Conservation (phyloP, 108 stramenopile genomes). For the Ochromonas danica region DNA sequence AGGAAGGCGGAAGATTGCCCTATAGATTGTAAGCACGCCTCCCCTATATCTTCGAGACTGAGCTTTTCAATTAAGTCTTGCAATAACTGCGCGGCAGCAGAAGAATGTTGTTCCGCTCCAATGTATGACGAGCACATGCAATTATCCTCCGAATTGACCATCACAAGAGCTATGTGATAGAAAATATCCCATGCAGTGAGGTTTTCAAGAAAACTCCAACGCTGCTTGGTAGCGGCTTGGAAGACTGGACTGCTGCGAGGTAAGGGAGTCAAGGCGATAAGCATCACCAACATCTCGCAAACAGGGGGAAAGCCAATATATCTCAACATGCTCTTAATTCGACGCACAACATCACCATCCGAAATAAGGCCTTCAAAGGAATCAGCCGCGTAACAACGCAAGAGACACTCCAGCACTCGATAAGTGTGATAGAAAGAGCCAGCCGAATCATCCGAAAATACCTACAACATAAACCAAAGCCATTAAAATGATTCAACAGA, state of each 20-base stretch:
- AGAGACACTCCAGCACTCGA: slow-evolving; percentile 23
- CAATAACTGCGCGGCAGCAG: slow-evolving; percentile 21
- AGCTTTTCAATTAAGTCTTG: slow-evolving; percentile 29
- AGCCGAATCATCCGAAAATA: slow-evolving; percentile 21
- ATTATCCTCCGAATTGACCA: not conserved
- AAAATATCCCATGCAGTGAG: not conserved
- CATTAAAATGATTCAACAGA: not conserved
- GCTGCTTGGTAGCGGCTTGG: not conserved
- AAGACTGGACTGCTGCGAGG: slow-evolving; percentile 12
- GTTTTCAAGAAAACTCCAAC: slow-evolving; percentile 26
- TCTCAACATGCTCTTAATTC: not conserved
- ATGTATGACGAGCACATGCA: not conserved
- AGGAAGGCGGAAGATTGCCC: not conserved
- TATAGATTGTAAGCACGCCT: not conserved
- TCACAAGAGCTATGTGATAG: not conserved
- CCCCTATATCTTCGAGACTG: slow-evolving; percentile 21
- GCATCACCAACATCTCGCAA: slow-evolving; percentile 27
- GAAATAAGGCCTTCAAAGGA: slow-evolving; percentile 21
- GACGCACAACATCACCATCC: not conserved
- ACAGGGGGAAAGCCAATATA: slow-evolving; percentile 36
- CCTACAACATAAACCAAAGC: not conserved
- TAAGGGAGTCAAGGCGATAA: slow-evolving; percentile 31
- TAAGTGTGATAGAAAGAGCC: slow-evolving; percentile 33
- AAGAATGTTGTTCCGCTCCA: slow-evolving; percentile 9
- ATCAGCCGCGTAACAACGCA: slow-evolving; percentile 12